Evolutionary conservation across 2,329 filamentous ascomycete genomes (phyloP), one percentile per base, ranked within the genome.

Genomic region (Trichophyton mentagrophytes): DNA sequence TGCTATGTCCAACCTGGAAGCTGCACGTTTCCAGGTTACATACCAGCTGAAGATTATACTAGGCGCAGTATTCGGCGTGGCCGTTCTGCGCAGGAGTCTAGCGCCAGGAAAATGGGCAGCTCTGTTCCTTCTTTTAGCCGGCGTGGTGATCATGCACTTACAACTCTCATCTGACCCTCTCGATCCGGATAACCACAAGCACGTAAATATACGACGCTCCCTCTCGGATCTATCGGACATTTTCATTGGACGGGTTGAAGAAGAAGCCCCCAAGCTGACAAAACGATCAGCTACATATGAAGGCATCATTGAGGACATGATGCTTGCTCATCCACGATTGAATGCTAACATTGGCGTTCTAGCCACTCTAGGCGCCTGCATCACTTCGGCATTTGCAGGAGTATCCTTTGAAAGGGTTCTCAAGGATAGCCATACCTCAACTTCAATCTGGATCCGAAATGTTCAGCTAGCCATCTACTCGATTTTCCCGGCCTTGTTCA

Each of bases 31-130:
- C 70, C 91, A 96, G 73, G 86, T 96, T 62, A 84, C 93, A 27
- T 95, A 93, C 71, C 92, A 99, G 74, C 79, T 97, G 61, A 96
- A 96, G 82, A 93, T 97, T 65, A 82, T 96, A 64, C 89, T 89
- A 1, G 93, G 90, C 0, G 91, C 93, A 1, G 73, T 96, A 33
- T 95, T 96, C 73, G 93, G 88, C 65, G 86, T 95, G 44, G 74
- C 84, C 3, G 80, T 97, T 70, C 79, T 97, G 17, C 84, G 85
- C 22, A 82, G 87, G 61, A 80, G 81, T 5, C 78, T 96, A 27
- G 84, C 87, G 0, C 68, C 80, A 11, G 86, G 85, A 67, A 88
- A 88, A 70, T 97, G 91, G 92, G 70, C 88, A 8, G 83, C 90
- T 3, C 79, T 97, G 15, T 70, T 95, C 17, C 75, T 96, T 11